A percentile compares a stretch with the other conserved stretches of the same genome.
These are phyloP conservation scores for Dillenia turbinata DNA, from an alignment of 164 flowering plant genomes.

Conservation along the genomic window DNA sequence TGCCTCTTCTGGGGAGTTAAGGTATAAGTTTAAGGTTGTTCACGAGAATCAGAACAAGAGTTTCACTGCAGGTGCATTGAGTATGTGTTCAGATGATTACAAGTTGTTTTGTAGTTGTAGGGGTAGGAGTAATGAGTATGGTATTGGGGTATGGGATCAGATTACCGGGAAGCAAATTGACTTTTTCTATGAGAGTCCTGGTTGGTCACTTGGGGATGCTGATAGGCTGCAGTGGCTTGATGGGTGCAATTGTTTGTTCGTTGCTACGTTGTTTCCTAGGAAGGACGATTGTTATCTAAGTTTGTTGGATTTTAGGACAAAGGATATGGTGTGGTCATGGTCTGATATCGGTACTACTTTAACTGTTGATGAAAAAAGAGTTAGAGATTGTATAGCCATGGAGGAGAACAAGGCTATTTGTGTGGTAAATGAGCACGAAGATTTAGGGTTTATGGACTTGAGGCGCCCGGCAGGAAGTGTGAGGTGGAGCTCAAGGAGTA, in stretches of 20 bases:
- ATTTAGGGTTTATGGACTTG: conserved; percentile 81
- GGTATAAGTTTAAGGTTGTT: conserved; percentile 53
- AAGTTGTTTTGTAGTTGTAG: conserved; percentile 72
- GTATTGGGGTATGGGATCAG: conserved; percentile 89
- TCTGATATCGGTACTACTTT: conserved; percentile 49
- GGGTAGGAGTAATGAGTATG: conserved; percentile 87
- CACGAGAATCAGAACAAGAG: conserved; percentile 70
- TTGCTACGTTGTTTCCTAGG: conserved; percentile 79
- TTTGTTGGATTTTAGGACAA: conserved; percentile 65
- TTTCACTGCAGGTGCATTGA: conserved; percentile 74
- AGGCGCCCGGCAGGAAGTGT: conserved; percentile 43
- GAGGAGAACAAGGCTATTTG: conserved; percentile 64
- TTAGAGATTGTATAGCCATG: conserved; percentile 79
- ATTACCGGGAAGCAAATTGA: conserved; percentile 72
- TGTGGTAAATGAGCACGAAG: conserved; percentile 76
- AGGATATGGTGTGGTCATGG: conserved; percentile 85
- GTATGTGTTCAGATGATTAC: conserved; percentile 33
- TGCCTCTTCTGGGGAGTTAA: conserved; percentile 53
- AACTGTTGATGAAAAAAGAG: conserved; percentile 57
- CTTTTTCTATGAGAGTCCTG: conserved; percentile 73
- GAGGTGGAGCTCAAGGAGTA: conserved; percentile 80
- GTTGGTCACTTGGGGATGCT: conserved; percentile 88
- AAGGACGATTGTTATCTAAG: conserved; percentile 87
- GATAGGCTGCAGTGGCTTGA: conserved; percentile 76
- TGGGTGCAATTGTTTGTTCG: conserved; percentile 61